Evolutionary conservation across 2,329 filamentous ascomycete species (phyloP), one percentile per base, ranked within the genome.

Genomic region (Monosporascus sp.): DNA sequence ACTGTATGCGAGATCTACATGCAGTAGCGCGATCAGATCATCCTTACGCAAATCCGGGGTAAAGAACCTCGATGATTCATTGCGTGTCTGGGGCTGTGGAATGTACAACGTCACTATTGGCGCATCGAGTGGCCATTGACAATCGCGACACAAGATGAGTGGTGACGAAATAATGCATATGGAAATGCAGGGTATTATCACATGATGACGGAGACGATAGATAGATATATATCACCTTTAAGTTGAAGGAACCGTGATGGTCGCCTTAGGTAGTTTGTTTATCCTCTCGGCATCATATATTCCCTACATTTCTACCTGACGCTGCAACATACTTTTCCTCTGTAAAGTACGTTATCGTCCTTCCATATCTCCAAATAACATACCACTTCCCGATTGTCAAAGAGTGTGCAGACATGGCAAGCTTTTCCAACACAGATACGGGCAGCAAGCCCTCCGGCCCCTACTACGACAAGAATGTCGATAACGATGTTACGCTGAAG

Each of bases 381-480:
- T 14, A 42, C 5, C 17, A 14, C 22, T 20, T 42, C n/a, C 34
- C 50, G 22, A 36, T 49, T 6, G 8, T 41, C 15, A 31, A 9
- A 50, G 15, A 6, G 9, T 20, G 45, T 45, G 45, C 44, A 34
- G 56, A 37, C 15, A 60, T 60, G 57, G 17, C 57, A 17, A 41
- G 52, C 17, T 59, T 58, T 51, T 60, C 57, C n/a, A 60, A 60
- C 17, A 52, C 56, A 17, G 48, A 54, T 31, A 60, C 57, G 3
- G 57, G 54, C 39, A 27, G 48, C 47, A 60, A 60, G 48, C 47
- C 57, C 15, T 52, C 68, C 5, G 82, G 86, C 65, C 84, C 84
- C 11, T 88, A 88, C 73, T 84, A 79, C 57, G 70, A 76, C 54
- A 83, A 84, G 73, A 88, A 85, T 71, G 68, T 77, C 42, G 78